A percentile compares a stretch with the other conserved stretches of the same genome.
phyloP scores from a whole-genome alignment of 1,284 basidiomycete species.

The Ustilago nuda region DNA sequence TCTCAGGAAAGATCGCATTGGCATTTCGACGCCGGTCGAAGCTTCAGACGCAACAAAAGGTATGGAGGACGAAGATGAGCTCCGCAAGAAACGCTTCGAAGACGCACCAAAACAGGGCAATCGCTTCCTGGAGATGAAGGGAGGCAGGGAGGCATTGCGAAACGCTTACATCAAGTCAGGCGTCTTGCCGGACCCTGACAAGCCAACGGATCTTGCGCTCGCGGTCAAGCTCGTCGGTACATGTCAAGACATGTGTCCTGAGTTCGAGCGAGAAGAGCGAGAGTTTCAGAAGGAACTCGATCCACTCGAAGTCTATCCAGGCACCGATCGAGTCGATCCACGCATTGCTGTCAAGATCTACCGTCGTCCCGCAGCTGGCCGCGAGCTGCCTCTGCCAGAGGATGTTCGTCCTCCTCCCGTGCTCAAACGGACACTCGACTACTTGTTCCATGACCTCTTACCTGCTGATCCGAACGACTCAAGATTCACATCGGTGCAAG shows the following conservation, averaged over 20 bases:
- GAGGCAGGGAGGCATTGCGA: constrained; percentile 71
- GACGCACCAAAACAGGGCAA: constrained; percentile 53
- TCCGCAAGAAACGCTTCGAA: constrained; percentile 54
- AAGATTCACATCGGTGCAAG: constrained; percentile 79
- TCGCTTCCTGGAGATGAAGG: constrained; percentile 54
- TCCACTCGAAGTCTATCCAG: constrained; percentile 78
- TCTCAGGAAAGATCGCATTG: constrained; percentile 44
- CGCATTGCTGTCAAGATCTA: constrained; percentile 91
- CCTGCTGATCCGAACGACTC: constrained; percentile 71
- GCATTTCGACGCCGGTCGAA: constrained; percentile 23
- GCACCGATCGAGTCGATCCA: constrained; percentile 80
- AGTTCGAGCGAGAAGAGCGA: constrained; percentile 89
- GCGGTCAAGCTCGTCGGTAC: constrained; percentile 91
- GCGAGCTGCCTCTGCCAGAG: constrained; percentile 85
- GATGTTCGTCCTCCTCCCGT: constrained; percentile 89
- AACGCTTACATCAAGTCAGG: constrained; percentile 83
- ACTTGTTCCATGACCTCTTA: constrained; percentile 86
- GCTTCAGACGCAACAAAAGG: constrained; percentile 3
- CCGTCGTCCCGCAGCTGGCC: constrained; percentile 87
- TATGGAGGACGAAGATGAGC: constrained; percentile 43
- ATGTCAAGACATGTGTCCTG: constrained; percentile 92
- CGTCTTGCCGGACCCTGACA: constrained; percentile 84
- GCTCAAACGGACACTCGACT: constrained; percentile 86
- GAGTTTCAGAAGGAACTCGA: constrained; percentile 90
- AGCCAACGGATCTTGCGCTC: constrained; percentile 82